Percentiles rank a stretch among this genome's conserved stretches.
phyloP scores from a whole-genome alignment of 2,329 filamentous ascomycete species.

The Microthyrium microscopicum region DNA sequence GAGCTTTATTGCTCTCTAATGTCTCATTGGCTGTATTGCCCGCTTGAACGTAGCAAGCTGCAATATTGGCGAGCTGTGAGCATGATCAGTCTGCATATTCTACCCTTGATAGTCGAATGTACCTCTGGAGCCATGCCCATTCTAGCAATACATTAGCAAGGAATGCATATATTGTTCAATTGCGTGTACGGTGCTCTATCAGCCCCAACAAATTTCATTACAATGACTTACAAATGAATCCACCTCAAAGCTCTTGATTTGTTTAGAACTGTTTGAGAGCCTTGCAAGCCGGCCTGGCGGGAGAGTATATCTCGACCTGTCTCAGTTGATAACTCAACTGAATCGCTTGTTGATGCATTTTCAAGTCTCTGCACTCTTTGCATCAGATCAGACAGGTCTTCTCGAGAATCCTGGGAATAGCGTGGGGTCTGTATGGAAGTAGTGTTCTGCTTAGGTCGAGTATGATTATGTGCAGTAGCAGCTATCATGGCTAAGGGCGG shows the following conservation, averaged over 20 bases:
- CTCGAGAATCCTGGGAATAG: too few relatives aligned
- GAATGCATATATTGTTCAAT: too few relatives aligned
- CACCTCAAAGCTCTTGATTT: constrained; percentile 7
- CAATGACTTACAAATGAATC: neutral
- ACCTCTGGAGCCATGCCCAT: constrained; percentile 6
- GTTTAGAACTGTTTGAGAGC: constrained; percentile 14
- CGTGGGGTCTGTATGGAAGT: neutral
- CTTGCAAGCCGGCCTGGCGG: constrained; percentile 12
- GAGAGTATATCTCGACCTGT: constrained; percentile 13
- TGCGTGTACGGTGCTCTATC: too few relatives aligned
- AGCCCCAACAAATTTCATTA: too few relatives aligned
- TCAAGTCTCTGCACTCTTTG: constrained; percentile 3
- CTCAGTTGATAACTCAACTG: constrained; percentile 10
- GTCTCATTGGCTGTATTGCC: too few relatives aligned
- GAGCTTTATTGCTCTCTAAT: neutral
- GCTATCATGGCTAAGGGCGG: too few relatives aligned
- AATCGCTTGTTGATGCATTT: constrained; percentile 6
- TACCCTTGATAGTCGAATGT: neutral
- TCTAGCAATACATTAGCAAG: too few relatives aligned
- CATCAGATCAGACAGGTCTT: neutral
- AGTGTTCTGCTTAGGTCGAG: neutral
- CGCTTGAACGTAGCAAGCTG: neutral
- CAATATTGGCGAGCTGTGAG: constrained; percentile 1
- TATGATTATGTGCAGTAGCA: too few relatives aligned
- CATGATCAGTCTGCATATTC: constrained; percentile 1